Evolutionary conservation across 176 grass and related monocot genomes (phyloP).

Genomic region (Ensete ventricosum): DNA sequence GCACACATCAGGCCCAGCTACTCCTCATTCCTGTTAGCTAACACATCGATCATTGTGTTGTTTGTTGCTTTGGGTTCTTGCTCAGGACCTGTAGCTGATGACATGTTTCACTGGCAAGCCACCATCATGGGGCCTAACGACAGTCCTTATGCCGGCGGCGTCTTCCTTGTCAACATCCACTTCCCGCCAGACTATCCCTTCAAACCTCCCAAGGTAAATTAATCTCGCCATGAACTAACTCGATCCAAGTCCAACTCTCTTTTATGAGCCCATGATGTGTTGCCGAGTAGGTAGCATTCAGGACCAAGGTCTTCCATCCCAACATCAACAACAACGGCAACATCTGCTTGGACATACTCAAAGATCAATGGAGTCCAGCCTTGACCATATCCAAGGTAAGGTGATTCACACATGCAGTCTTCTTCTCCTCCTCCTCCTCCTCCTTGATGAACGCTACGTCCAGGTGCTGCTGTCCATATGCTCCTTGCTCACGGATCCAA

Average conservation of each 20-base stretch:
- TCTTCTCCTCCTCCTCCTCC: too few relatives aligned
- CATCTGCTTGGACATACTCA: slow-evolving; percentile 4
- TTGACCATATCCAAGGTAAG: slow-evolving; percentile 2
- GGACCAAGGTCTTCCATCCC: slow-evolving; percentile 6
- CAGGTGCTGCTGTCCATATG: not conserved
- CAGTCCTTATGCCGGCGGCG: not conserved
- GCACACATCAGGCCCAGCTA: too few relatives aligned
- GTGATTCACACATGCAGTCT: too few relatives aligned
- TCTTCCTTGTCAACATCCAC: not conserved
- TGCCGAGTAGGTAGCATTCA: not conserved
- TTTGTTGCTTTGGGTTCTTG: too few relatives aligned
- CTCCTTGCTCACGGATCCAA: not conserved
- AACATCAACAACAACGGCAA: slow-evolving; percentile 6
- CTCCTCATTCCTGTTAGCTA: too few relatives aligned
- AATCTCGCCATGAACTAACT: not conserved
- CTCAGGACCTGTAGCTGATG: not conserved
- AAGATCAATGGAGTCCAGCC: slow-evolving; percentile 5
- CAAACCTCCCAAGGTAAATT: not conserved
- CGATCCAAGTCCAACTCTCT: not conserved
- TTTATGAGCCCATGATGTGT: not conserved
- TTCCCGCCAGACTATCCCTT: slow-evolving; percentile 3
- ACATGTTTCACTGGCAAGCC: slow-evolving; percentile 1
- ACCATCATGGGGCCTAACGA: slow-evolving; percentile 6
- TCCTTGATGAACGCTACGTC: too few relatives aligned
- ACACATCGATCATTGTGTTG: too few relatives aligned